phyloP scores from a whole-genome alignment of 768 basidiomycete genomes.

The Mycena rosella region DNA sequence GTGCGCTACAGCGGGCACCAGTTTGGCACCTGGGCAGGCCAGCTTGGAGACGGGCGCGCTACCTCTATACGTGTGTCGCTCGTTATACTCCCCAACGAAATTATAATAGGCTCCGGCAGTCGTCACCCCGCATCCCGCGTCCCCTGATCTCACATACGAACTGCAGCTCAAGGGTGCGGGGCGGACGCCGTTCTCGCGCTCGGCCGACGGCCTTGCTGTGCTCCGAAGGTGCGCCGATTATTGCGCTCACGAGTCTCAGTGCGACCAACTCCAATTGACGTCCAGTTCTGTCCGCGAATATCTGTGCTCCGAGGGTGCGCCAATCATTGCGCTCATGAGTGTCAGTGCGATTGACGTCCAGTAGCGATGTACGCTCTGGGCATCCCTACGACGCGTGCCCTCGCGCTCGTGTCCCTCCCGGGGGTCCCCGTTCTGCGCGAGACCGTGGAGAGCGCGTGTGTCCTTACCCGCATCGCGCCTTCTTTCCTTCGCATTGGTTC shows the following conservation, averaged over 20 bases:
- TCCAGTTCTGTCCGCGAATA: constrained; percentile 86
- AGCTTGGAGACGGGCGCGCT: constrained; percentile 95
- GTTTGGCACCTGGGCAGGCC: constrained; percentile 92
- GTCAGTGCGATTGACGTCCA: neutral
- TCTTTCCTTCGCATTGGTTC: constrained; percentile 94
- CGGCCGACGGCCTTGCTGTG: constrained; percentile 97
- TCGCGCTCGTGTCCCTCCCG: constrained; percentile 83
- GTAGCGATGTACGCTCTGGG: constrained; percentile 74
- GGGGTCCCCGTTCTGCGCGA: constrained; percentile 83
- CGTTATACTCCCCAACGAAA: neutral
- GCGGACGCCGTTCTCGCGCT: constrained; percentile 92
- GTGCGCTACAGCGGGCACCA: constrained; percentile 93
- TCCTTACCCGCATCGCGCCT: constrained; percentile 86
- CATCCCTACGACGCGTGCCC: constrained; percentile 91
- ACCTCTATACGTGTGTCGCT: constrained; percentile 75
- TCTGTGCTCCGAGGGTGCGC: constrained; percentile 88
- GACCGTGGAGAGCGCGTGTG: constrained; percentile 73
- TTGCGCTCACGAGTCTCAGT: neutral
- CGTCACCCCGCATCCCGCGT: constrained; percentile 78
- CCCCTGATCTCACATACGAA: constrained; percentile 73
- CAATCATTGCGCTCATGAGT: neutral
- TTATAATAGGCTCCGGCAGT: constrained; percentile 55
- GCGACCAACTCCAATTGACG: neutral
- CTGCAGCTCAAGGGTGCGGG: constrained; percentile 96
- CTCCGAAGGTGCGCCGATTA: constrained; percentile 76